Conservation (phyloP, 805 yeast species). For the Scheffersomyces stipitis region DNA sequence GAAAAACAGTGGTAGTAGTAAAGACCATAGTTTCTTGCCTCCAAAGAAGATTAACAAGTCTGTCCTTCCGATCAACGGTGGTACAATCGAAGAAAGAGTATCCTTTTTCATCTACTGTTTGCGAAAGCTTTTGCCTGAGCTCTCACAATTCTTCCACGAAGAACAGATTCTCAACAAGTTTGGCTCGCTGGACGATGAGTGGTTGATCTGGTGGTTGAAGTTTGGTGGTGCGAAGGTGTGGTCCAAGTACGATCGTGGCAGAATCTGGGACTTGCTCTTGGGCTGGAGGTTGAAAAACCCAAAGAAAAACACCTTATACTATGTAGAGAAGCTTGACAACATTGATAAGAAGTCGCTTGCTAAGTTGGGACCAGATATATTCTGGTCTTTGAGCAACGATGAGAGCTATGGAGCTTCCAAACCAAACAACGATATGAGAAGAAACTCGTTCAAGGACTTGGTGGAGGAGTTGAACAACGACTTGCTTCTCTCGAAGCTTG, state of each 20-base stretch:
- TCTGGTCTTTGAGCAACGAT: conserved; percentile 48
- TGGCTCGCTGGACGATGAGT: conserved; percentile 67
- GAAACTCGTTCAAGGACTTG: conserved; percentile 32
- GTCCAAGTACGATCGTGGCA: conserved; percentile 77
- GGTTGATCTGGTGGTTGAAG: conserved; percentile 95
- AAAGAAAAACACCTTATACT: conserved; percentile 26
- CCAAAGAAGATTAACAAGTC: conserved; percentile 31
- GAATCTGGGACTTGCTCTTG: conserved; percentile 83
- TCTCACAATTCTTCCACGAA: conserved; percentile 72
- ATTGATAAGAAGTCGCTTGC: conserved; percentile 23
- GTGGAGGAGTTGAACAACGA: conserved; percentile 26
- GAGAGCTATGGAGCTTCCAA: conserved; percentile 3
- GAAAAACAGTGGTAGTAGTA: conserved; percentile 1
- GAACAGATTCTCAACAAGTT: conserved; percentile 69
- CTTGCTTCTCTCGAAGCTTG: background rate
- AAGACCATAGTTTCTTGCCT: background rate
- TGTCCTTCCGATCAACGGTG: conserved; percentile 55
- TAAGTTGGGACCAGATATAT: conserved; percentile 58
- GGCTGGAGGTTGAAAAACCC: conserved; percentile 63
- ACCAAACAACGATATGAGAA: conserved; percentile 4
- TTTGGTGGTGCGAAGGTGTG: conserved; percentile 86
- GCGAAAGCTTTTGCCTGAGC: conserved; percentile 67
- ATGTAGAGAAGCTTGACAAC: conserved; percentile 29
- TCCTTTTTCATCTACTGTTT: conserved; percentile 66
- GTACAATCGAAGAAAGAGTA: conserved; percentile 63